Evolutionary conservation across 139 green algal genomes (phyloP).

Genomic region (Chlamydomonas incerta): DNA sequence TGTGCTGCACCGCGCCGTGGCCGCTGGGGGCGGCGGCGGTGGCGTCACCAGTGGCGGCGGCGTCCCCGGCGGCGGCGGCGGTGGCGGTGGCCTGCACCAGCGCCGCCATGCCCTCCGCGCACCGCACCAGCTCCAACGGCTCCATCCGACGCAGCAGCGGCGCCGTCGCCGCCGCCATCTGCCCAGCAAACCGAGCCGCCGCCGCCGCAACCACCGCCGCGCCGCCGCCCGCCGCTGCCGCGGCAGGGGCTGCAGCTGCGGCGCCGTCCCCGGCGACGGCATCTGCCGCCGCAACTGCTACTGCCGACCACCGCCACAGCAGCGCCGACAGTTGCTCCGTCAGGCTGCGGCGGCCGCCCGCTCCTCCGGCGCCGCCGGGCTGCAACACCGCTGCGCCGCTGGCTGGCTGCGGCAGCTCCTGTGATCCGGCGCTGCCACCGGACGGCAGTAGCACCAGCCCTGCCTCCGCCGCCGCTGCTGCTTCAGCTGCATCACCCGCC

Average conservation of each 20-base stretch:
- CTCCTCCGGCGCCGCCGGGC: no score
- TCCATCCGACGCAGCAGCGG: conserved; percentile 8
- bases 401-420: not conserved
- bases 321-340: not conserved
- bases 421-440: not conserved
- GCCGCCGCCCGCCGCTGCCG: not conserved
- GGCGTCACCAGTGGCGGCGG: no score
- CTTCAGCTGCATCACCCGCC: not conserved
- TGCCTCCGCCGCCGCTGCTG: not conserved
- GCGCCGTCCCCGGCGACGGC: not conserved
- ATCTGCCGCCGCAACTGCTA: not conserved
- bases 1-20: no score
- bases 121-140: conserved; percentile 6
- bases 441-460: not conserved
- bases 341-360: not conserved
- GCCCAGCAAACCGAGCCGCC: not conserved
- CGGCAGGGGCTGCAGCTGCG: not conserved
- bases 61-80: not conserved
- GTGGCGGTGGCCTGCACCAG: not conserved
- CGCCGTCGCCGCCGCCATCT: conserved; percentile 14
- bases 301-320: conserved; percentile 11
- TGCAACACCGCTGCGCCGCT: no score
- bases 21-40: no score
- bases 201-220: not conserved
- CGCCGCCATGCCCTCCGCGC: conserved; percentile 24